A percentile compares a stretch with the other conserved stretches of the same genome.
phyloP scores from a whole-genome alignment of 139 green algal species.

The Chlamydomonas sphaeroides region DNA sequence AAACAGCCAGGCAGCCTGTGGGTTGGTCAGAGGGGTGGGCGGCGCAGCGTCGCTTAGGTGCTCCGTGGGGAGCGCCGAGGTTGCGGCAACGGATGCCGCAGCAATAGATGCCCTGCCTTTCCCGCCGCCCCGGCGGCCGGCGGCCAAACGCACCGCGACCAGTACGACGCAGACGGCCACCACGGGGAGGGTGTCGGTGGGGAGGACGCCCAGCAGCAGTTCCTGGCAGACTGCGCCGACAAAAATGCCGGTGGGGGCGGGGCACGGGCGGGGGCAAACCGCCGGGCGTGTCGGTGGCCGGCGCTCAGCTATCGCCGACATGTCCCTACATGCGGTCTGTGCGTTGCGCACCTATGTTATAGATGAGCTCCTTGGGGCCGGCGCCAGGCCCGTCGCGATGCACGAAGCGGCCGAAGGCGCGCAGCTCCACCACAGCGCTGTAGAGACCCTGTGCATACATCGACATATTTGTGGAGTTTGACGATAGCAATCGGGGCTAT shows the following conservation, averaged over 20 bases:
- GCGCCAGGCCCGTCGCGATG: conserved; percentile 48
- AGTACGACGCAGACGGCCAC: conserved; percentile 41
- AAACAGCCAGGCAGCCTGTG: conserved; percentile 9
- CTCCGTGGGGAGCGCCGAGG: no score
- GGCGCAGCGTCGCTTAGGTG: no score
- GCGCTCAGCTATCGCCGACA: no score
- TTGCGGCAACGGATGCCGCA: background rate
- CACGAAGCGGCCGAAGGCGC: conserved; percentile 36
- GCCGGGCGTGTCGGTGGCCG: no score
- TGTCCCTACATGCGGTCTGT: no score
- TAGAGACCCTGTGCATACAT: conserved; percentile 24
- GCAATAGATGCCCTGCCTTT: no score
- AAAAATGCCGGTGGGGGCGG: no score
- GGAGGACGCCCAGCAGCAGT: conserved; percentile 45
- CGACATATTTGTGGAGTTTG: background rate
- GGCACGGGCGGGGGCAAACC: background rate
- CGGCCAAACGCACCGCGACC: conserved; percentile 25
- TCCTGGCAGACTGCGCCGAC: conserved; percentile 42
- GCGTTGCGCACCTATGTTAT: conserved; percentile 60
- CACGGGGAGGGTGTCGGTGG: conserved; percentile 43
- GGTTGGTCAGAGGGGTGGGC: background rate
- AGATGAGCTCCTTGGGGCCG: conserved; percentile 43
- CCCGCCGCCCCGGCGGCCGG: no score
- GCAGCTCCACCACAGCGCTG: conserved; percentile 29
- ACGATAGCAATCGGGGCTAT: background rate